phyloP scores from a whole-genome alignment of 441 rosid species.

The Populus hybrid region DNA sequence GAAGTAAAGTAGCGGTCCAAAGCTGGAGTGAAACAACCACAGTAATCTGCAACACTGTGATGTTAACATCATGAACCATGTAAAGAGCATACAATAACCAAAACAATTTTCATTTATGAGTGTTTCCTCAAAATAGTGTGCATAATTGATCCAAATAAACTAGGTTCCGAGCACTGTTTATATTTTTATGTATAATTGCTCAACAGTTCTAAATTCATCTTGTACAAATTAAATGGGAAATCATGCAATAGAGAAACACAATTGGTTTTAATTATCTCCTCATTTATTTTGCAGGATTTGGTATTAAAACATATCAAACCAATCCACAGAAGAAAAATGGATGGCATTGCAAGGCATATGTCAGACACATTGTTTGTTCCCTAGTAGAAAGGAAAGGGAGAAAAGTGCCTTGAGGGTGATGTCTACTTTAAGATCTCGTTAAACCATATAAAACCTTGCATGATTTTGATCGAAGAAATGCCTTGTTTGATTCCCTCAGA shows the following conservation, averaged over 20 bases:
- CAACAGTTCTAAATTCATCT: background rate
- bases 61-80: constrained; percentile 1
- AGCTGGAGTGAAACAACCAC: constrained; percentile 69
- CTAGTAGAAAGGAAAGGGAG: background rate
- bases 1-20: constrained; percentile 59
- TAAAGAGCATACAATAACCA: background rate
- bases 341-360: background rate
- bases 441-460: background rate
- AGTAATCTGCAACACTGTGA: constrained; percentile 50
- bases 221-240: background rate
- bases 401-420: background rate
- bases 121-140: background rate
- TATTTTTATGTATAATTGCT: background rate
- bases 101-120: background rate
- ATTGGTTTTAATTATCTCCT: background rate
- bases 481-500: background rate
- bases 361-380: background rate
- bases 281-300: background rate
- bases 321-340: background rate
- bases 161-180: background rate
- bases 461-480: background rate
- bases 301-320: background rate
- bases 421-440: background rate
- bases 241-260: background rate
- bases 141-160: background rate